Conservation (phyloP, 2,329 filamentous ascomycete species). For the Calonectria fujianensis region DNA sequence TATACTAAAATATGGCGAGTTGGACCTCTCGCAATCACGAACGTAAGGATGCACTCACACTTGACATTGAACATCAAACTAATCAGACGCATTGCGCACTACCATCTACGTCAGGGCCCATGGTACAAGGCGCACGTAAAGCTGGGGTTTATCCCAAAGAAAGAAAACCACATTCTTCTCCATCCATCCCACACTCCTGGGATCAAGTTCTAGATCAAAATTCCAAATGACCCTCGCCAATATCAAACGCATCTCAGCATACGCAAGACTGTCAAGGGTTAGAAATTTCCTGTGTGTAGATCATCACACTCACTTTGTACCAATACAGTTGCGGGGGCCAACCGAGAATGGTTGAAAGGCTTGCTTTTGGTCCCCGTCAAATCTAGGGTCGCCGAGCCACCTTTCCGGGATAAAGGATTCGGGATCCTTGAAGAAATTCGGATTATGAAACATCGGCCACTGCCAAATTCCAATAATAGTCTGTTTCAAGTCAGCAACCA, state of each 20-base stretch:
- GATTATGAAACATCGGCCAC: slow-evolving; percentile 59
- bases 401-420: slow-evolving; percentile 62
- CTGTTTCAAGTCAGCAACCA: slow-evolving; percentile 30
- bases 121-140: slow-evolving; percentile 27
- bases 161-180: slow-evolving; percentile 53
- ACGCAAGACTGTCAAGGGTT: slow-evolving; percentile 52
- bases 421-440: slow-evolving; percentile 58
- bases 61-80: background rate
- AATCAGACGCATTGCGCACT: background rate
- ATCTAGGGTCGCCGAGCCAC: slow-evolving; percentile 55
- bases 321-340: slow-evolving; percentile 58
- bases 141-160: slow-evolving; percentile 55
- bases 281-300: background rate
- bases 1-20: background rate
- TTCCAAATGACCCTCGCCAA: slow-evolving; percentile 28
- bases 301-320: slow-evolving; percentile 54
- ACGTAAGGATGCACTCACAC: background rate
- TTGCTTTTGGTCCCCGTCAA: slow-evolving; percentile 50
- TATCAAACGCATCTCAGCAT: slow-evolving; percentile 50
- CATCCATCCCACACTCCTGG: slow-evolving; percentile 54
- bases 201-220: slow-evolving; percentile 47
- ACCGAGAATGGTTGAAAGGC: slow-evolving; percentile 56
- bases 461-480: slow-evolving; percentile 60
- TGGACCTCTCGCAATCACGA: background rate
- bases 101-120: background rate